A percentile compares a stretch with the other conserved stretches of the same genome.
Conservation (phyloP, 192 early-diverging fungal genomes). For the Gonapodya prolifera region DNA sequence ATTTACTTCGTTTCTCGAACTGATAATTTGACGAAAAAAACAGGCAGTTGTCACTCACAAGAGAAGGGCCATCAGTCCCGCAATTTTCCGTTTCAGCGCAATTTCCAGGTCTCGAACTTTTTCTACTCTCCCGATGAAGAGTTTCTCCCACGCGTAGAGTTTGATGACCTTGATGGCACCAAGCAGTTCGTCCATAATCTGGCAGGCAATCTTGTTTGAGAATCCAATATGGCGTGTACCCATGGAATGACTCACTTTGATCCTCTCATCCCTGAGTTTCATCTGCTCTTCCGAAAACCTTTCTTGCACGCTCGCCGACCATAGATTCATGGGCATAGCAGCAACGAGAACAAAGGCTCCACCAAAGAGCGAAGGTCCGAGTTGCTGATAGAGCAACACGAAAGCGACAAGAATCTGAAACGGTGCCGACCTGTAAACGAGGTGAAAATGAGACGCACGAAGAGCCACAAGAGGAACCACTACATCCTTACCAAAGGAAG, state of each 20-base stretch:
- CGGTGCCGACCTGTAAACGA: constrained; percentile 17
- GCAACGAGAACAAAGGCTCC: constrained; percentile 24
- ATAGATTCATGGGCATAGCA: constrained; percentile 20
- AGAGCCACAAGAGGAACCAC: constrained; percentile 21
- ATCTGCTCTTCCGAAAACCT: constrained; percentile 48
- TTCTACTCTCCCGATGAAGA: constrained; percentile 19
- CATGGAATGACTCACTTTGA: no score
- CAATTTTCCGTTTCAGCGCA: constrained; percentile 19
- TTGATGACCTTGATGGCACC: constrained; percentile 49
- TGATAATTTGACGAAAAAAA: not conserved
- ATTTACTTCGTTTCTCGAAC: no score
- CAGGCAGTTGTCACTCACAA: constrained; percentile 1
- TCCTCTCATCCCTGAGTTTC: constrained; percentile 44
- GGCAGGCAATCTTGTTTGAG: not conserved
- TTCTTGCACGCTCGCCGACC: constrained; percentile 7
- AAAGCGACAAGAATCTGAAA: constrained; percentile 15
- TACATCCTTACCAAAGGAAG: constrained; percentile 21
- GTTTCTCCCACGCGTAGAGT: constrained; percentile 53
- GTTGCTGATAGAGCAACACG: constrained; percentile 12
- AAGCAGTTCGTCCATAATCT: constrained; percentile 49
- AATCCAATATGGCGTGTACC: no score
- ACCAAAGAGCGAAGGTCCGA: constrained; percentile 17
- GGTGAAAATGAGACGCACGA: constrained; percentile 9
- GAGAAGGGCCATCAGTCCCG: constrained; percentile 16
- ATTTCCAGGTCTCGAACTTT: constrained; percentile 21